phyloP scores from a whole-genome alignment of 2,329 filamentous ascomycete genomes.

The Colletotrichum endophyticum region DNA sequence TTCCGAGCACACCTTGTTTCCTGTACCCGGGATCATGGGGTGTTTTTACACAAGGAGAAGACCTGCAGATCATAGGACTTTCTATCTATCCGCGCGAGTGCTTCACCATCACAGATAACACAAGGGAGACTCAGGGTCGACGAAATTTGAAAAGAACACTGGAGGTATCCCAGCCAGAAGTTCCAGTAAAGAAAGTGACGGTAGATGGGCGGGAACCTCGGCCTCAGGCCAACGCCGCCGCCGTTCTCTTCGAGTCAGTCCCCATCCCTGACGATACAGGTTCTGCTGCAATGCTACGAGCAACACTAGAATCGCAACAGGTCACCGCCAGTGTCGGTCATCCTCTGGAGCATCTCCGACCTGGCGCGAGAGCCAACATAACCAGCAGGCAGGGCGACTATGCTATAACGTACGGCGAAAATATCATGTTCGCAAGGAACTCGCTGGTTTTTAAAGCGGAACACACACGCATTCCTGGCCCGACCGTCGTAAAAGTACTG shows the following conservation, averaged over 20 bases:
- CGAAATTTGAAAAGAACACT: background rate
- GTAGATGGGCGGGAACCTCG: background rate
- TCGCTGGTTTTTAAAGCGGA: background rate
- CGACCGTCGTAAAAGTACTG: background rate
- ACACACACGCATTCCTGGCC: background rate
- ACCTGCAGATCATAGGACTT: background rate
- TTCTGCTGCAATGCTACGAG: background rate
- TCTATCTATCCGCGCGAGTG: background rate
- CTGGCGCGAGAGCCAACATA: background rate
- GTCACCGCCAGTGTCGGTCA: background rate
- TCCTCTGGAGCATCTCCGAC: background rate
- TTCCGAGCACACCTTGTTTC: background rate
- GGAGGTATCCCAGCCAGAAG: background rate
- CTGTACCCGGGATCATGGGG: background rate
- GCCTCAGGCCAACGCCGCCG: background rate
- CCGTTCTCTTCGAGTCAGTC: background rate
- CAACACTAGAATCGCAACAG: background rate
- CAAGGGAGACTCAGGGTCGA: background rate
- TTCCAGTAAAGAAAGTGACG: background rate
- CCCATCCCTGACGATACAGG: background rate
- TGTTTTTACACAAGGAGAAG: background rate
- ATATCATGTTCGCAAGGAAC: background rate
- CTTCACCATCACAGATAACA: background rate
- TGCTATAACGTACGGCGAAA: background rate
- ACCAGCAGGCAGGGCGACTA: background rate